phyloP scores from a whole-genome alignment of 2,329 filamentous ascomycete species.

The Colletotrichum endophyticum region DNA sequence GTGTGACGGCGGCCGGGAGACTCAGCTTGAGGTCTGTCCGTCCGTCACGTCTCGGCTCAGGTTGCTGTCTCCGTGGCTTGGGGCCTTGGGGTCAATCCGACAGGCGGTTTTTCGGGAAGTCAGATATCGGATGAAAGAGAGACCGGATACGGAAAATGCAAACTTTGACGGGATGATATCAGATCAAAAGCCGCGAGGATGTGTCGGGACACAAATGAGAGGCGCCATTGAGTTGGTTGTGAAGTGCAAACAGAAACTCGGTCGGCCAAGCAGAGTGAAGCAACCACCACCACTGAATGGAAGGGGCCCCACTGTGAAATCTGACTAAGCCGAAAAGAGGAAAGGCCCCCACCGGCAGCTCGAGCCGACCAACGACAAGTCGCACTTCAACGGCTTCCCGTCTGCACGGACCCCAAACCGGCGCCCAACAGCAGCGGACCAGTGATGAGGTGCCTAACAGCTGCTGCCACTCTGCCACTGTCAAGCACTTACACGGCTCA shows the following conservation, averaged over 20 bases:
- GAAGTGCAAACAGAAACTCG: conserved; percentile 15
- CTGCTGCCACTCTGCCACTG: neutral
- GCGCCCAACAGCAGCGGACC: neutral
- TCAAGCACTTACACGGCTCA: neutral
- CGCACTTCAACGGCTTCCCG: neutral
- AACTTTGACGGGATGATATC: neutral
- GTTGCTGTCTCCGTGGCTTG: neutral
- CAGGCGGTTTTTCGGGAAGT: neutral
- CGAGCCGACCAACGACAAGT: neutral
- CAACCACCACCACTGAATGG: neutral
- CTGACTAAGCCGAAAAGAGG: neutral
- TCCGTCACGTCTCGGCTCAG: conserved; percentile 1
- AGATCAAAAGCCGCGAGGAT: neutral
- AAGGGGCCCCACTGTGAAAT: neutral
- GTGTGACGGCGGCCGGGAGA: neutral
- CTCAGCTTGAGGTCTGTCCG: neutral
- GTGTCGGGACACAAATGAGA: neutral
- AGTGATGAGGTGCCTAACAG: neutral
- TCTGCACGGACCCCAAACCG: neutral
- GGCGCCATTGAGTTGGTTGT: neutral
- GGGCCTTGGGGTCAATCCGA: neutral
- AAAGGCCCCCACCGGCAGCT: neutral
- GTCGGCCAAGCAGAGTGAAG: neutral
- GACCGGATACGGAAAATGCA: neutral
- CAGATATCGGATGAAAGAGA: neutral